Evolutionary conservation across 176 grass and related monocot species (phyloP), one percentile per base, ranked within the genome.

Genomic region (Typha latifolia): DNA sequence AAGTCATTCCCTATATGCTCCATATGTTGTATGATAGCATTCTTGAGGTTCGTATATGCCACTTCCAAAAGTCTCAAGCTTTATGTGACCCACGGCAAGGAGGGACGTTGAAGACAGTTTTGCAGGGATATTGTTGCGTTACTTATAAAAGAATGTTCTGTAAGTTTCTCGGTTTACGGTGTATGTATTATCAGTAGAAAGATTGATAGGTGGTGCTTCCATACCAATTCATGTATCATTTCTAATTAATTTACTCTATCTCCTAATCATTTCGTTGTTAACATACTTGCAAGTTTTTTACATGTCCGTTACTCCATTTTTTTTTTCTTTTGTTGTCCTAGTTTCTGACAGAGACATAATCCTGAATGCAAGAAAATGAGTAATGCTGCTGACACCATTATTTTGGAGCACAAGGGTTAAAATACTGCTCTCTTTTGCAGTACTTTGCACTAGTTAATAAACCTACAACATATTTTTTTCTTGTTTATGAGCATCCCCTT

Each of bases 81-180:
- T 78, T 63, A 78, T 88, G 81, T 88, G 84, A 78, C 74, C 72
- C 84, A 78, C 70, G 52, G 77, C 68, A 67, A 69, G 68, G 77
- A 72, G 77, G 56, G 85, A 84, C 53, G 21, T 18, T 22, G 53
- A 59, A 59, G 53, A 59, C 53, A 59, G 20, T 19, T 22, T 21
- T 16, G 53, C 53, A 19, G 53, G 20, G 20, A 19, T 19, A 59
- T 19, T 59, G 53, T 21, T 59, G 18, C 20, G 6, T 59, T 19
- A 21, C 53, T 59, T 22, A 59, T 59, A 59, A 9, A 21, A 59
- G 53, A 59, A 59, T 59, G 53, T 59, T 59, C 53, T 59, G 53
- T 59, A 59, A 59, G 53, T 59, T 59, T 21, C 53, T 59, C 18
- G 9, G 18, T 59, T 59, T 21, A 59, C 53, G 0, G 6, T 21